Conservation (phyloP, 2,329 filamentous ascomycete genomes). For the Graphilbum ipis-grandicollis region DNA sequence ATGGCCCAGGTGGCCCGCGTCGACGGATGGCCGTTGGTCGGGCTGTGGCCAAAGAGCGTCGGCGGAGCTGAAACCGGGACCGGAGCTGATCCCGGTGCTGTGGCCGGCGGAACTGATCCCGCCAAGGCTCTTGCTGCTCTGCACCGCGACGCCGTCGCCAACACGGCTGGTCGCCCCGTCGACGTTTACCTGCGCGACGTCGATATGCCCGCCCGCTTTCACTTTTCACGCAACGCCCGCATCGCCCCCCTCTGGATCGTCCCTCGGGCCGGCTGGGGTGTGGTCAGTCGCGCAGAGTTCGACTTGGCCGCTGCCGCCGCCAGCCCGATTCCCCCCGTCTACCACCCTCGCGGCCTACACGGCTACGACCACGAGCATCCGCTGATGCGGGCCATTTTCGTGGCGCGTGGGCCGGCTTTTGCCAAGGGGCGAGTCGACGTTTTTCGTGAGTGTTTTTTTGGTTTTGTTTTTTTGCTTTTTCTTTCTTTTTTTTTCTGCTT, state of each 20-base stretch:
- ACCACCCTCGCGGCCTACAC: slow-evolving; percentile 71
- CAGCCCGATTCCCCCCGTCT: slow-evolving; percentile 46
- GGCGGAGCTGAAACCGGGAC: no score
- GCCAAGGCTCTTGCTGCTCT: slow-evolving; percentile 46
- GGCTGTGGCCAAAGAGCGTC: slow-evolving; percentile 63
- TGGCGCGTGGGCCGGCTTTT: slow-evolving; percentile 84
- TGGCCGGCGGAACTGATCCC: slow-evolving; percentile 16
- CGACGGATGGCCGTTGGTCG: slow-evolving; percentile 89
- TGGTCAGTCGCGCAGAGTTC: slow-evolving; percentile 67
- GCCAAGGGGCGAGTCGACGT: slow-evolving; percentile 64
- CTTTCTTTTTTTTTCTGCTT: no score
- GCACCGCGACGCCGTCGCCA: slow-evolving; percentile 41
- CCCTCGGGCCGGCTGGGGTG: slow-evolving; percentile 81
- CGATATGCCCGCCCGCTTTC: slow-evolving; percentile 83
- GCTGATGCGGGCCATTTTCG: slow-evolving; percentile 89
- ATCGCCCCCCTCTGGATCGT: slow-evolving; percentile 94
- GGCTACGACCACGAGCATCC: slow-evolving; percentile 93
- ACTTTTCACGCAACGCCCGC: slow-evolving; percentile 72
- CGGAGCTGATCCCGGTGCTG: no score
- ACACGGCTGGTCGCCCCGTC: slow-evolving; percentile 45
- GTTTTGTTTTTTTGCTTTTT: no score
- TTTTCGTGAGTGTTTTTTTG: slow-evolving; percentile 60
- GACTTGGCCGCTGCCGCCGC: slow-evolving; percentile 50
- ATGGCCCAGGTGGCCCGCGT: slow-evolving; percentile 47
- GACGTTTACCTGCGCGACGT: slow-evolving; percentile 76